Evolutionary conservation across 371 early-diverging fungal genomes (phyloP), one percentile per base, ranked within the genome.

Genomic region (Syncephalastrum monosporum): DNA sequence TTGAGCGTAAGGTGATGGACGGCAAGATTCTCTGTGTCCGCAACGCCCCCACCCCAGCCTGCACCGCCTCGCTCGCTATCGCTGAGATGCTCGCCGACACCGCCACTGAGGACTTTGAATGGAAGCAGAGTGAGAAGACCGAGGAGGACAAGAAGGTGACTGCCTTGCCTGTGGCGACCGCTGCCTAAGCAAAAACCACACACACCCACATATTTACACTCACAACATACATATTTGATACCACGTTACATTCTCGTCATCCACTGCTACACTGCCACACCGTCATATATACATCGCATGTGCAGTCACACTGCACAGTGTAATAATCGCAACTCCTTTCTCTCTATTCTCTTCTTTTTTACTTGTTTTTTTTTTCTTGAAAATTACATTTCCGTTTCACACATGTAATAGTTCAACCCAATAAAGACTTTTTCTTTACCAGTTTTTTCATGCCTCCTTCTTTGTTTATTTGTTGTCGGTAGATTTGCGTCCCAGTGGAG

Each of bases 21-120:
- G 75, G 75, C 23, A 71, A 65, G 21, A 52, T 73, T 6, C 68
- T 78, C 10, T 72, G 73, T 59, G 74, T 78, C 17, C 79, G 79
- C 47, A 78, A 78, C 61, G 79, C 79, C 25, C 79, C 79, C 47
- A 75, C 74, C 47, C 79, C 79, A 55, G 79, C 79, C 50, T 75
- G 75, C 21, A 78, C 79, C 46, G 73, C 79, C 42, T 78, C 79
- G 10, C 59, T 78, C 16, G 79, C 79, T 24, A 75, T 78, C 63
- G 79, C 73, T 47, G 79, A 78, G 60, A 75, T 75, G 72, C 42
- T 78, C 50, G 65, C 59, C 38, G 79, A 78, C 59, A 63, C 65
- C 14, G 79, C 79, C 29, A 71, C 71, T 0, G 75, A 78, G 57
- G 79, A 78, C 52, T 78, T 78, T 53, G 59, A 61, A 42, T 78